Base-by-base conservation (phyloP, 1,139 yeast species). In the Magnusiomyces magnusii region DNA sequence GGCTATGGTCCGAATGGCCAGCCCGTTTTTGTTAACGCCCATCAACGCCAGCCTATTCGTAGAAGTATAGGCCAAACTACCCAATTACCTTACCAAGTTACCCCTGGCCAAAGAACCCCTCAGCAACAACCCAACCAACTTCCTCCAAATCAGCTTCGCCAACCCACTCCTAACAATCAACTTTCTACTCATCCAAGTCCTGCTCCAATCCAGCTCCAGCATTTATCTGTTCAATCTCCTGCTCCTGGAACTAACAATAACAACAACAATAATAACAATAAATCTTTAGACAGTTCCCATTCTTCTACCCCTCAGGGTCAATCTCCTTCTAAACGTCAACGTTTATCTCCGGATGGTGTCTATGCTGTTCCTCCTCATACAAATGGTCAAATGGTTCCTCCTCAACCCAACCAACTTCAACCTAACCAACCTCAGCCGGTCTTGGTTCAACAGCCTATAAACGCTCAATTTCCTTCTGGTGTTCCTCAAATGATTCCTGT, bases 251-350 rank as follows among this genome's bases (percentile, higher is more conserved):
- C 10, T 27, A 19, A 27, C 21, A 9, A 13, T 25, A 5, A 27
- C 23, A 3, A 13, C 3, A 9, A 10, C 19, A 27, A 25, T 7
- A 27, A 49, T 13, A 25, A 49, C 13, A 31, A 7, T n/a, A n/a
- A n/a, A n/a, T n/a, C n/a, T n/a, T n/a, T n/a, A n/a, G n/a, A n/a
- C n/a, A n/a, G n/a, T 31, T 61, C 68, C 19, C 69, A 67, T 53
- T 65, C 70, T 1, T 70, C 71, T 27, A 65, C 69, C 19, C 69
- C 69, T 25, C 69, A 67, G 50, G 62, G 61, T 7, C 61, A 61
- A 7, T 72, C 75, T 13, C 75, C 76, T 1, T 66, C 74, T 17
- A 73, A 73, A 58, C 68, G 76, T 5, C 75, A 70, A 59, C 66
- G 75, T 10, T 62, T 73, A 19, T 71, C 75, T 17, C 76, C 76